Evolutionary conservation across 139 green algal species (phyloP), one percentile per base, ranked within the genome.

Genomic region (Chlorella sorokiniana): DNA sequence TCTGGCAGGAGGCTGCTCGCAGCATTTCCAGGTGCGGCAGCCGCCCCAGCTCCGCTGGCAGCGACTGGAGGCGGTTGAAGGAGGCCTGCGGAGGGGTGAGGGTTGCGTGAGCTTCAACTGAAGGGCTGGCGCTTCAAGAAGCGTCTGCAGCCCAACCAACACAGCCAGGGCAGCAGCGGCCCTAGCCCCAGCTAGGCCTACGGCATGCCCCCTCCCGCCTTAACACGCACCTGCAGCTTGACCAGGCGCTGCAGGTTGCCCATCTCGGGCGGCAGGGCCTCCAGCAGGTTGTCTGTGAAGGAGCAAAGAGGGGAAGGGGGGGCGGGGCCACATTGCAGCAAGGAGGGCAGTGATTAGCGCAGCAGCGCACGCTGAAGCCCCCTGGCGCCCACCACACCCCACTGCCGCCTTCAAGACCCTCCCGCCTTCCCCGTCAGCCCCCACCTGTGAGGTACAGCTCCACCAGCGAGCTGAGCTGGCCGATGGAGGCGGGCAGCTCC

Each of bases 21-120:
- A 95, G 83, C 44, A 96, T 85, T 85, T 96, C 93, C 78, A 97
- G 88, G 0, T 77, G 70, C 0, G 85, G 83, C 37, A 97, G 89
- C 20, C 64, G 31, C 10, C 86, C 83, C 59, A 97, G 65, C 63
- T 79, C 85, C 11, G 42, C 40, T 1, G 94, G 94, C 65, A 97
- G 87, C 25, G 52, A 44, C 0, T 54, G 31, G n/a, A 94, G 90
- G 11, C 73, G 23, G 81, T 97, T 97, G 88, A 95, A 95, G 4
- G 91, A 95, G 3, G 93, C 90, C 84, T 97, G 91, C 48, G 45
- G 33, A n/a, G 67, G 37, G 29, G 41, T 8, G 45, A 40, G 27
- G 45, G 18, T 7, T 16, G 33, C 14, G 48, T 16, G 16, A 11
- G 16, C 48, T 59, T 59, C 48, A 59, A 59, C 48, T 59, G 16